Evolutionary conservation across 345 rosid species (phyloP), one percentile per base, ranked within the genome.

Genomic region (Cardamine resedifolia): DNA sequence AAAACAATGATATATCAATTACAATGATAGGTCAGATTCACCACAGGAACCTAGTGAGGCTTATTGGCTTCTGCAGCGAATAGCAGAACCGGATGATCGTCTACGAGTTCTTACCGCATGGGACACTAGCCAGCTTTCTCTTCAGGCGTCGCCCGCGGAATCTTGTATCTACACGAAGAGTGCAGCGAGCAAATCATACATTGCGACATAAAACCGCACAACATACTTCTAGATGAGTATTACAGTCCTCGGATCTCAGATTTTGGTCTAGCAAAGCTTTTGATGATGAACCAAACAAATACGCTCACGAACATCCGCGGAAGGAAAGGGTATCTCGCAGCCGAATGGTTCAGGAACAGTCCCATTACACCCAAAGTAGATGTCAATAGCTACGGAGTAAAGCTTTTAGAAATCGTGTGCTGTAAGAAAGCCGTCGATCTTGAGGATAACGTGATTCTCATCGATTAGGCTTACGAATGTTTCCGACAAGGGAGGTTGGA

Each of bases 401-500:
- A 77, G 83, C 63, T 77, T 47, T 36, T 77, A 15, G 84, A 78
- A 74, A 74, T 67, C 63, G 55, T 81, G 58, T 74, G 66, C 66
- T 74, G 77, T 43, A 74, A 74, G 64, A 58, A 80, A 48, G 78
- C 84, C 2, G 77, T 63, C 10, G 71, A 77, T 58, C 8, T 18
- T 9, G 60, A 66, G 19, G 66, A 58, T 58, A 27, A 28, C 6
- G 44, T 72, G 57, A 52, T 65, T 36, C 65, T 66, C 34, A 28
- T 79, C 3, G 75, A 83, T 38, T 87, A 88, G 85, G 92, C 73
- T 1, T 82, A 73, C 6, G 85, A 87, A 10, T 84, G 87, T 72
- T 78, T 77, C 34, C 63, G 16, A 15, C 66, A 76, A 15, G 68
- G 72, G 10, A 77, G n/a, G 28, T 12, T 85, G 43, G 41, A 34